Base-by-base conservation (phyloP, 2,329 filamentous ascomycete genomes). In the Hypoxylon sp. region DNA sequence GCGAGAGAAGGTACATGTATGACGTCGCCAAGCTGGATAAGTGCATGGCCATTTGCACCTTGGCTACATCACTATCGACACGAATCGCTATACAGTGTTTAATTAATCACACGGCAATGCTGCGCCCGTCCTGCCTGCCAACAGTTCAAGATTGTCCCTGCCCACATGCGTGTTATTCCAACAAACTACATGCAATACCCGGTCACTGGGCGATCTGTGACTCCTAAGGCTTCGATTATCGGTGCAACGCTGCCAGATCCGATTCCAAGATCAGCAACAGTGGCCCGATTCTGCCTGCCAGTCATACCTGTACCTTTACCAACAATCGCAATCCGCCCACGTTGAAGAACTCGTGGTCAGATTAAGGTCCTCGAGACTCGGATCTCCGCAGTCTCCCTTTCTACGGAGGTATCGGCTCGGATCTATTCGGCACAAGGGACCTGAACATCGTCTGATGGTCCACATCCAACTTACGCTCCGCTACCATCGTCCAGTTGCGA, bases 371-470 rank as follows among this genome's bases (percentile, higher is more conserved):
- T 50, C 25, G 20, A 11, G 25, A 55, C 40, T 64, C 67, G 64
- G 56, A 70, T 64, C 56, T 70, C 67, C 64, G 63, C 25, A 20
- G 35, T 51, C 13, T 17, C 44, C 33, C n/a, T 51, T 2, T 51
- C 11, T 3, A 11, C 68, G 64, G 68, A 68, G 53, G 11, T 62
- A 70, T 70, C 68, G 68, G 68, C 68, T 70, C 68, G 68, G 68
- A 61, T 59, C 51, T 68, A 50, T 7, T 35, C 48, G 53, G 61
- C 48, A 8, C 13, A 57, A 35, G 14, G 7, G 17, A 48, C 25
- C 27, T 59, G 22, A 30, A 49, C 31, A 8, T 30, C 6, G 22
- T 40, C 13, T 14, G 33, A 35, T 27, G 13, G 8, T 10, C n/a
- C 30, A 20, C 20, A 20, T 20, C 1, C 20, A 14, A 46, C n/a